Percentiles rank a stretch among this genome's conserved stretches.
Evolutionary conservation across 2,329 filamentous ascomycete species (phyloP).

Genomic region (Fulvia fulva): DNA sequence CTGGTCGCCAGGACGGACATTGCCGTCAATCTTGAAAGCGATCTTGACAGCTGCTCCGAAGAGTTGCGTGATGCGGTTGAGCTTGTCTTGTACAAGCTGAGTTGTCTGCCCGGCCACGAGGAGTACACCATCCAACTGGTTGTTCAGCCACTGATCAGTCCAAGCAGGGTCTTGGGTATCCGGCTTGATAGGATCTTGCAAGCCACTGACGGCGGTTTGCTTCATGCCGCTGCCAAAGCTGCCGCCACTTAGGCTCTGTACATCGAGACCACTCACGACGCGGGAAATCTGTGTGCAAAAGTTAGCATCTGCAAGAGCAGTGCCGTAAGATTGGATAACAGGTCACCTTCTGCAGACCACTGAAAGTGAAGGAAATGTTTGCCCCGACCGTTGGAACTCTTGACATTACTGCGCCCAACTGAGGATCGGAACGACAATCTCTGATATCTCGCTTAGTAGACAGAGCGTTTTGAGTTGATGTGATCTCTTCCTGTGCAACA

Average conservation of each 20-base stretch:
- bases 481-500: constrained; percentile 22
- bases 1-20: constrained; percentile 34
- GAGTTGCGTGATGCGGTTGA: constrained; percentile 31
- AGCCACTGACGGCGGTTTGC: constrained; percentile 21
- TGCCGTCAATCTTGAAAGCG: constrained; percentile 32
- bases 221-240: constrained; percentile 30
- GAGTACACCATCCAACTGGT: constrained; percentile 37
- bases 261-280: constrained; percentile 25
- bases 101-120: constrained; percentile 34
- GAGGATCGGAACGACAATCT: constrained; percentile 14
- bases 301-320: background rate
- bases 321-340: no score
- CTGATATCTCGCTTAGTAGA: constrained; percentile 22
- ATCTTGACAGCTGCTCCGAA: constrained; percentile 31
- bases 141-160: constrained; percentile 31
- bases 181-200: constrained; percentile 30
- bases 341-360: constrained; percentile 26
- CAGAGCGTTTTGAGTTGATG: constrained; percentile 19
- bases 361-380: constrained; percentile 29
- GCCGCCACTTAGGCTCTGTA: constrained; percentile 13
- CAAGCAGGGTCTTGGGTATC: constrained; percentile 17
- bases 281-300: constrained; percentile 19
- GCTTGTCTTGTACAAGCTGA: constrained; percentile 26
- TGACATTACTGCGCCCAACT: constrained; percentile 4
- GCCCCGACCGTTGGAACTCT: constrained; percentile 21